Conservation (phyloP, 225 moss, liverwort and hornwort genomes). For the Antitrichia curtipendula region DNA sequence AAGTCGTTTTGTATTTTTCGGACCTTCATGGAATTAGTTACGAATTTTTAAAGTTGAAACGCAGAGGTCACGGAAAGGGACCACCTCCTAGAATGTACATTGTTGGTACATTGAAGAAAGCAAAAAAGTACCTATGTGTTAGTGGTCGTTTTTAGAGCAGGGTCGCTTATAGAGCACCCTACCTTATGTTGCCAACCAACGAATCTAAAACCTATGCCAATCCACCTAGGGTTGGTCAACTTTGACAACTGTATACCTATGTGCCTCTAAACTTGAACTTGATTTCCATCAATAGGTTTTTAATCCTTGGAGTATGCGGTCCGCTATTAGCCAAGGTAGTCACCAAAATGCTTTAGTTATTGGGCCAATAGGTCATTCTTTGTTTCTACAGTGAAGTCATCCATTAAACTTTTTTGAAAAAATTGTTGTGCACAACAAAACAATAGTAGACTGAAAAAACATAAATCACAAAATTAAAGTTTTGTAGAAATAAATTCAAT, state of each 20-base stretch:
- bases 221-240: neutral
- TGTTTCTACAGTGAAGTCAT: neutral
- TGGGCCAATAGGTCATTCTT: neutral
- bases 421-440: neutral
- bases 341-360: accelerated
- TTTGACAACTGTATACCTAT: neutral
- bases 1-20: neutral
- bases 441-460: neutral
- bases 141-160: too few relatives aligned
- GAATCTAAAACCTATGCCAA: neutral
- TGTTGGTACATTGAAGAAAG: neutral
- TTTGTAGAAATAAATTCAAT: neutral
- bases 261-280: neutral
- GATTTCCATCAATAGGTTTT: too few relatives aligned
- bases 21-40: neutral
- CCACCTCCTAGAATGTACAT: neutral
- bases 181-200: neutral
- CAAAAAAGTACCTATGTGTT: neutral
- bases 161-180: neutral
- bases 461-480: neutral
- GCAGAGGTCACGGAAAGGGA: neutral
- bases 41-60: neutral
- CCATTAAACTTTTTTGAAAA: neutral
- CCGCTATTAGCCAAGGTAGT: too few relatives aligned
- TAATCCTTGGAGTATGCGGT: too few relatives aligned